Evolutionary conservation across 495 filamentous ascomycete species (phyloP).

Genomic region (Penicillium roqueforti): DNA sequence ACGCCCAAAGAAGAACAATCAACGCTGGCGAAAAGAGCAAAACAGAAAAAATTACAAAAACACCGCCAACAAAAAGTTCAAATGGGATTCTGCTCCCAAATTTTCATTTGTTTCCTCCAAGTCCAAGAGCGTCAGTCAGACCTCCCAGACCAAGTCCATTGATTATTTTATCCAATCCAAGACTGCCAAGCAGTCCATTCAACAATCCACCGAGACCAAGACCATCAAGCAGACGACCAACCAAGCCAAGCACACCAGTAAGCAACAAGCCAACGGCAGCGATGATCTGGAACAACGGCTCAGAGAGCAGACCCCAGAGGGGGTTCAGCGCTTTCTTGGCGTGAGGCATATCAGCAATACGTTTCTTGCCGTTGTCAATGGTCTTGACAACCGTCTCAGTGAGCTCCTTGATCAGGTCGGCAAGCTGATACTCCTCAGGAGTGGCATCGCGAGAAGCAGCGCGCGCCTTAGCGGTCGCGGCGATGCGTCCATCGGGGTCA

Average conservation of each 20-base stretch:
- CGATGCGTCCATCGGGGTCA: conserved; percentile 83
- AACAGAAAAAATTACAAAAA: background rate
- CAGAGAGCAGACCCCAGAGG: conserved; percentile 73
- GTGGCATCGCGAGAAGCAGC: conserved; percentile 76
- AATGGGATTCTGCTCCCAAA: conserved; percentile 4
- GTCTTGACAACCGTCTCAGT: conserved; percentile 60
- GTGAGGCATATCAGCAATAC: conserved; percentile 85
- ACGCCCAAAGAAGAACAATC: background rate
- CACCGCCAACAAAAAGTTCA: background rate
- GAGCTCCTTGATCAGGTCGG: conserved; percentile 76
- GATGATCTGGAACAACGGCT: conserved; percentile 90
- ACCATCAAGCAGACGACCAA: conserved; percentile 74
- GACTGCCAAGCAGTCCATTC: conserved; percentile 70
- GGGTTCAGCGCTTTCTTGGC: conserved; percentile 93
- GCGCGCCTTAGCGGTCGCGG: conserved; percentile 80
- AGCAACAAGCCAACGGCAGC: conserved; percentile 84
- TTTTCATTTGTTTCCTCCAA: conserved; percentile 35
- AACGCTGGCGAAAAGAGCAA: background rate
- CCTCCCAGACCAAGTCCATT: conserved; percentile 66
- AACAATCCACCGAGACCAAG: conserved; percentile 82
- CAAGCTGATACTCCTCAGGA: conserved; percentile 80
- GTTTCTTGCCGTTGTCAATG: conserved; percentile 83
- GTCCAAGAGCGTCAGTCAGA: conserved; percentile 51
- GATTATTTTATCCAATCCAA: conserved; percentile 76
- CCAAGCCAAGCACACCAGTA: conserved; percentile 74